Evolutionary conservation across 768 basidiomycete species (phyloP).

Genomic region (Russula compacta): DNA sequence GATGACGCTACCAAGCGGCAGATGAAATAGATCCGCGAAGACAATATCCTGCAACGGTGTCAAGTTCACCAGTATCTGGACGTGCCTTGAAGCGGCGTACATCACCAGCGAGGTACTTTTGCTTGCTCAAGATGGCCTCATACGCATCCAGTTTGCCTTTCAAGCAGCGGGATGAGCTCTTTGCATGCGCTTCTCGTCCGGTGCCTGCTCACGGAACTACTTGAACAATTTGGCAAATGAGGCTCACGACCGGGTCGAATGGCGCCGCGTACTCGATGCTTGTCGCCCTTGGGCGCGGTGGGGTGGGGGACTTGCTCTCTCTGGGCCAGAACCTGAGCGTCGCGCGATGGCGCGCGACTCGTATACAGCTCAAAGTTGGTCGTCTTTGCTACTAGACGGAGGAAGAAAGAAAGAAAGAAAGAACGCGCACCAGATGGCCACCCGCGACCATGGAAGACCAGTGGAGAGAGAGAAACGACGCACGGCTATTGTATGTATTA

Average conservation of each 20-base stretch:
- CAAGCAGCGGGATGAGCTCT: background rate
- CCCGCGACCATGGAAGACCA: too few species aligned
- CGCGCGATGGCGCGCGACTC: too few species aligned
- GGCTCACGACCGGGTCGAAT: background rate
- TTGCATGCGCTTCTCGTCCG: background rate
- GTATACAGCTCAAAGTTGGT: too few species aligned
- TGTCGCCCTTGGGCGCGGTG: too few species aligned
- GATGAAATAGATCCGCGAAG: slow-evolving; percentile 6
- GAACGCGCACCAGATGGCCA: too few species aligned
- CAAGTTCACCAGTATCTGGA: background rate
- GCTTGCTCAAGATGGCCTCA: slow-evolving; percentile 2
- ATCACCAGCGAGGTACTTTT: slow-evolving; percentile 12
- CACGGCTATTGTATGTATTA: too few species aligned
- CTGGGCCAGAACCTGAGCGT: too few species aligned
- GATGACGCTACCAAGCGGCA: background rate
- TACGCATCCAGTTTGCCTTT: slow-evolving; percentile 3
- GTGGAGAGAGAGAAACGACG: too few species aligned
- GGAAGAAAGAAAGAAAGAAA: too few species aligned
- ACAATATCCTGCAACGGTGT: background rate
- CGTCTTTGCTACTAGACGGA: too few species aligned
- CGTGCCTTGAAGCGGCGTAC: background rate
- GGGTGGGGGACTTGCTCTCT: too few species aligned
- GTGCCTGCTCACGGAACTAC: background rate
- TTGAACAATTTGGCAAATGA: background rate
- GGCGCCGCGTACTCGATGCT: slow-evolving; percentile 24